phyloP scores from a whole-genome alignment of 768 basidiomycete species.

The Lentinus tigrinus region DNA sequence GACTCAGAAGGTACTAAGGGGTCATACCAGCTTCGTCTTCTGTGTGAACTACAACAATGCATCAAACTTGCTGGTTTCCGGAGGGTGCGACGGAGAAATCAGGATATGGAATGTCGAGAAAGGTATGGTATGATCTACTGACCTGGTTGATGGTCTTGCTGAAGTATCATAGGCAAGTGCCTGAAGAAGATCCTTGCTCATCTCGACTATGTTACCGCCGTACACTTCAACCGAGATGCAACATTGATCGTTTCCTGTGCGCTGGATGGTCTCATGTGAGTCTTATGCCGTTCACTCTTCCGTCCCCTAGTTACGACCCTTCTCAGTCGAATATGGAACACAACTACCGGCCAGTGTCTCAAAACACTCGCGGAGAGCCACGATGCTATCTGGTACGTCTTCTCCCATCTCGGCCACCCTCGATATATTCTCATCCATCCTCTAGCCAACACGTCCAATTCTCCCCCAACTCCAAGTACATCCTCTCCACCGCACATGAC shows the following conservation, averaged over 20 bases:
- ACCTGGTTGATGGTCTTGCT: too few relatives aligned
- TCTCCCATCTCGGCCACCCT: neutral
- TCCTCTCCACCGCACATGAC: slow-evolving; percentile 92
- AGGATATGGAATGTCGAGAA: slow-evolving; percentile 87
- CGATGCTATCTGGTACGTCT: slow-evolving; percentile 71
- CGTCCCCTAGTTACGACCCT: neutral
- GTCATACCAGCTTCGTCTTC: slow-evolving; percentile 87
- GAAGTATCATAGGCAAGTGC: slow-evolving; percentile 59
- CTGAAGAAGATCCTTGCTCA: slow-evolving; percentile 89
- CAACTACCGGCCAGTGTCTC: slow-evolving; percentile 88
- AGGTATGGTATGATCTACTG: slow-evolving; percentile 43
- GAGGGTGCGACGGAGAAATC: slow-evolving; percentile 90
- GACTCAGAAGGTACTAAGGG: slow-evolving; percentile 68
- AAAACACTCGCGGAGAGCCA: slow-evolving; percentile 93
- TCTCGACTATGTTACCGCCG: slow-evolving; percentile 91
- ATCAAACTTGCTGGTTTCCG: slow-evolving; percentile 87
- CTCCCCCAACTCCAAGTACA: slow-evolving; percentile 93
- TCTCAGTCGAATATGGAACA: slow-evolving; percentile 91
- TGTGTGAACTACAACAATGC: slow-evolving; percentile 89
- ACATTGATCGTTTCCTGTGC: slow-evolving; percentile 89
- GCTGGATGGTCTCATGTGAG: slow-evolving; percentile 92
- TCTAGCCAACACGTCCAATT: slow-evolving; percentile 86
- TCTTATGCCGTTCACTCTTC: slow-evolving; percentile 11
- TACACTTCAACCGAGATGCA: slow-evolving; percentile 91
- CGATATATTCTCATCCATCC: neutral